Conservation (phyloP, 768 basidiomycete genomes). For the Hygrocybe coccinea region DNA sequence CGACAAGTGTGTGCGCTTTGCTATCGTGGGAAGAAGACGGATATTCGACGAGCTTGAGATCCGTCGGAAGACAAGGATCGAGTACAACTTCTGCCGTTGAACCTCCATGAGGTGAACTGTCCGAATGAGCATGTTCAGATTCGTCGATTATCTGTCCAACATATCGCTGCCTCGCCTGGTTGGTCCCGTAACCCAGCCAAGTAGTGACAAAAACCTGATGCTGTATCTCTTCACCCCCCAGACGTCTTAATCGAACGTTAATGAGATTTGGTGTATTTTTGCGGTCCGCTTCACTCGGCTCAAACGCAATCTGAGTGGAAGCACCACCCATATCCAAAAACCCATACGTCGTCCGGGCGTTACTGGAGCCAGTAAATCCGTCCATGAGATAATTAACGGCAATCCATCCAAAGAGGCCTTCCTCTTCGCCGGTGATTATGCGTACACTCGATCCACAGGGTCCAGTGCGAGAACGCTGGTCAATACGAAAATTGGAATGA, state of each 20-base stretch:
- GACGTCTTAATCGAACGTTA: slow-evolving; percentile 73
- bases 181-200: slow-evolving; percentile 98
- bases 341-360: slow-evolving; percentile 81
- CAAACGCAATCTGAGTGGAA: slow-evolving; percentile 97
- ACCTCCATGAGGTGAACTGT: slow-evolving; percentile 14
- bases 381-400: slow-evolving; percentile 99
- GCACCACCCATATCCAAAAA: slow-evolving; percentile 99
- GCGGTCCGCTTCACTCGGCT: slow-evolving; percentile 63
- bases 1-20: slow-evolving; percentile 60
- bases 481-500: slow-evolving; percentile 77
- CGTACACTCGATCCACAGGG: slow-evolving; percentile 91
- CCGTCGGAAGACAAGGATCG: slow-evolving; percentile 89
- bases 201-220: slow-evolving; percentile 97
- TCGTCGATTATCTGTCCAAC: slow-evolving; percentile 61
- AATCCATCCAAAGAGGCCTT: slow-evolving; percentile 98
- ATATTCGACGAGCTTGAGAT: slow-evolving; percentile 57
- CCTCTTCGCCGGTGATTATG: slow-evolving; percentile 97
- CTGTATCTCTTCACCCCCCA: slow-evolving; percentile 80
- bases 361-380: slow-evolving; percentile 61
- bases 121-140: slow-evolving; percentile 42
- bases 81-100: slow-evolving; percentile 43
- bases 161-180: slow-evolving; percentile 93
- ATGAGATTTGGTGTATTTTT: slow-evolving; percentile 60
- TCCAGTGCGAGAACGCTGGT: slow-evolving; percentile 56
- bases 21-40: slow-evolving; percentile 42